phyloP scores from a whole-genome alignment of 257 asterid genomes.

The Capsicum pubescens region DNA sequence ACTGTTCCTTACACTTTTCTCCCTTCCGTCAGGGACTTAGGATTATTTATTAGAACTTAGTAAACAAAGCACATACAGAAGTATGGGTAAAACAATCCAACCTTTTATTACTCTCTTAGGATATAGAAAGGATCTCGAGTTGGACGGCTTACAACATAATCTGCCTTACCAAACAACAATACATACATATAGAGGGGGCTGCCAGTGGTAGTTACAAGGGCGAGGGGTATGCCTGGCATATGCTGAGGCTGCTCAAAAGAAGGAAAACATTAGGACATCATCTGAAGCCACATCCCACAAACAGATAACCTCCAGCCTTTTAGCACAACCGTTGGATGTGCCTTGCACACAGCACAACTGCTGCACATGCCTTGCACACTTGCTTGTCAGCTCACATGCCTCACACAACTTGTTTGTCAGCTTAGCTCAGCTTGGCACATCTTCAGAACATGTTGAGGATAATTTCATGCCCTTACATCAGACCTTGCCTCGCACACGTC shows the following conservation, averaged over 20 bases:
- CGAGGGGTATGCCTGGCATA: slow-evolving; percentile 41
- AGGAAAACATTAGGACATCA: background rate
- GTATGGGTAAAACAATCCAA: background rate
- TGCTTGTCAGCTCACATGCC: too few relatives aligned
- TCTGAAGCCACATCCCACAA: background rate
- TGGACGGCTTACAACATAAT: background rate
- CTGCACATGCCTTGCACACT: background rate
- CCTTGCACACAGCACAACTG: background rate
- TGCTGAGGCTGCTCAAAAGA: slow-evolving; percentile 41
- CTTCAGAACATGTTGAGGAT: background rate
- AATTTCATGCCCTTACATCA: background rate
- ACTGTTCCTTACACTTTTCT: slow-evolving; percentile 44
- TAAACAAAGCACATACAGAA: background rate
- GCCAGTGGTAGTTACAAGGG: background rate
- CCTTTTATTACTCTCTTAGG: background rate
- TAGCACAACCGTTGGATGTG: background rate
- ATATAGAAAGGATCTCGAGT: background rate
- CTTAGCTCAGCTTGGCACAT: background rate
- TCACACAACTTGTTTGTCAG: too few relatives aligned
- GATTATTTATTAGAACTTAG: background rate
- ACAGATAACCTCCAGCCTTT: slow-evolving; percentile 40
- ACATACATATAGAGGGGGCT: background rate
- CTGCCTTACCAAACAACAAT: background rate
- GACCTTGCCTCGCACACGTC: background rate
- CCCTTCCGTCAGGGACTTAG: slow-evolving; percentile 18